phyloP scores from a whole-genome alignment of 83 land plant species.

The Thuja plicata region DNA sequence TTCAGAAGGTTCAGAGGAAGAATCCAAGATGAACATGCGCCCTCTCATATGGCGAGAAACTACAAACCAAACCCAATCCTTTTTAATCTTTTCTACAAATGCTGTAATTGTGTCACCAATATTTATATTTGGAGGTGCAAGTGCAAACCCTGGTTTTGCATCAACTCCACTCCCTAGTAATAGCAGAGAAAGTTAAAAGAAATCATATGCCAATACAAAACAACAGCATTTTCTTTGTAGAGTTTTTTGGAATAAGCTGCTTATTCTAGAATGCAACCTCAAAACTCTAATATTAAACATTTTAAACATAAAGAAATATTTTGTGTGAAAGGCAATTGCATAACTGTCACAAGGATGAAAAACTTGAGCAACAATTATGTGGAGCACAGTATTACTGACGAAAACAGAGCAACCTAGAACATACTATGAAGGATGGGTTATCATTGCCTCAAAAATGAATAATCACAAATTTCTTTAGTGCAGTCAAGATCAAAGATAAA shows the following conservation, averaged over 20 bases:
- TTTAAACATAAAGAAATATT: not conserved
- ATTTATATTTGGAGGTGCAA: conserved; percentile 31
- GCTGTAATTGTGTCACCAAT: conserved; percentile 62
- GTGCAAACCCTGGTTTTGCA: not conserved
- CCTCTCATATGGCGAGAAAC: conserved; percentile 66
- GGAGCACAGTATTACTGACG: not conserved
- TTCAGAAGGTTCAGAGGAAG: conserved; percentile 68
- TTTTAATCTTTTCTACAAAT: conserved; percentile 76
- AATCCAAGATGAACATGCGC: conserved; percentile 79
- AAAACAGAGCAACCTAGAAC: not conserved
- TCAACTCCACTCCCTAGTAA: not conserved
- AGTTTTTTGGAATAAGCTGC: no score
- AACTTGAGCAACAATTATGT: not conserved
- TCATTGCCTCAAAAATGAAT: not conserved
- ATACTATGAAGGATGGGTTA: not conserved
- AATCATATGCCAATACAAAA: not conserved
- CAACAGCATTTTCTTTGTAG: no score
- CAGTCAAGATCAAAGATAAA: not conserved
- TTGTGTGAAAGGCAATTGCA: not conserved
- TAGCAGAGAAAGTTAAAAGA: not conserved
- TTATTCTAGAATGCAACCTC: no score
- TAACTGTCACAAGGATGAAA: not conserved
- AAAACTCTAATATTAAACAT: not conserved
- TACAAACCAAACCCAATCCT: conserved; percentile 76
- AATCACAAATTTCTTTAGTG: not conserved